These are phyloP conservation scores for Fistulinella staudtii DNA, from an alignment of 1,284 basidiomycete genomes.

Conservation along the genomic window DNA sequence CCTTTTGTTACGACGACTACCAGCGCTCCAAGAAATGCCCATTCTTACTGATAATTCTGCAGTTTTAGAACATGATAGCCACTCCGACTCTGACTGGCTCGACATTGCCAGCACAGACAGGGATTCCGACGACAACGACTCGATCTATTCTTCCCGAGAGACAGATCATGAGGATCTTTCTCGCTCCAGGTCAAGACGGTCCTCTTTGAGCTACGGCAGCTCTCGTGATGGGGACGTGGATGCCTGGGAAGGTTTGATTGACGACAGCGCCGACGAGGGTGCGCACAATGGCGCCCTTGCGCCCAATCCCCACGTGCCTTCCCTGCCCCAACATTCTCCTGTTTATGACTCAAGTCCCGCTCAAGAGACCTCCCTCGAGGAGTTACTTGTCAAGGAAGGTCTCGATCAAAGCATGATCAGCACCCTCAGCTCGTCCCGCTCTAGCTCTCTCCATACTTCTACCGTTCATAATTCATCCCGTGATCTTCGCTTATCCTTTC, in stretches of 20 bases:
- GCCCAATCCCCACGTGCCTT: slow-evolving; percentile 25
- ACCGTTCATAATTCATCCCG: slow-evolving; percentile 56
- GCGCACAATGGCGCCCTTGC: slow-evolving; percentile 30
- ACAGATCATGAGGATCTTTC: slow-evolving; percentile 55
- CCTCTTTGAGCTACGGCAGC: slow-evolving; percentile 62
- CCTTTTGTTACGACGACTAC: too few relatives aligned
- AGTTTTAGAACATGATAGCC: slow-evolving; percentile 57
- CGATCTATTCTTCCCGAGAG: slow-evolving; percentile 49
- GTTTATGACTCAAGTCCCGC: slow-evolving; percentile 25
- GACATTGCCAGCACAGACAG: slow-evolving; percentile 60
- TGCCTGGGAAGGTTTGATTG: slow-evolving; percentile 69
- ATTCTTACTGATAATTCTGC: too few relatives aligned
- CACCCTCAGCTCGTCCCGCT: slow-evolving; percentile 66
- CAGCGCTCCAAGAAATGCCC: too few relatives aligned
- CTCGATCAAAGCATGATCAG: slow-evolving; percentile 76
- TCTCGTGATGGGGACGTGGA: slow-evolving; percentile 63
- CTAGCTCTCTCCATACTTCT: slow-evolving; percentile 51
- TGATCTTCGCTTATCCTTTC: slow-evolving; percentile 72
- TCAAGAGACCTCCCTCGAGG: slow-evolving; percentile 42
- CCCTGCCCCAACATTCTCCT: slow-evolving; percentile 25
- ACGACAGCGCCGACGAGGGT: slow-evolving; percentile 51
- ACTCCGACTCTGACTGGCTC: slow-evolving; percentile 78
- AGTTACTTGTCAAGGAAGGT: slow-evolving; percentile 62
- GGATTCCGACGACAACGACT: slow-evolving; percentile 67
- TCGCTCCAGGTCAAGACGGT: slow-evolving; percentile 57